These are phyloP conservation scores for Alternaria ethzedia DNA, from an alignment of 2,329 filamentous ascomycete genomes.

Conservation along the genomic window DNA sequence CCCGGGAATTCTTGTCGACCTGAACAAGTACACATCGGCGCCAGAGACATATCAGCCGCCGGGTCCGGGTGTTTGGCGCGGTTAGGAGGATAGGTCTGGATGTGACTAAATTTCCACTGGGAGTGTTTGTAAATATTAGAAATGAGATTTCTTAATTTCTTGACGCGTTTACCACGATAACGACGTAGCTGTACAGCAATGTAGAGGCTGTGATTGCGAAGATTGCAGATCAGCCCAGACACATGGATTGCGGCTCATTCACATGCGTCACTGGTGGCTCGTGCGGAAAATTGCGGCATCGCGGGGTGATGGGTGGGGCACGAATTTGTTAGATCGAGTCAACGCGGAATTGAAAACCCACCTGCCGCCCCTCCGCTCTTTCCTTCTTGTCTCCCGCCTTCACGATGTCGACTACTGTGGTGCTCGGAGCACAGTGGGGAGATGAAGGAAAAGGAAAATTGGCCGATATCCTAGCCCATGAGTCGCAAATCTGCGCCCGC, in stretches of 20 bases:
- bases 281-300: conserved; percentile 22
- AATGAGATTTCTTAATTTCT: background rate
- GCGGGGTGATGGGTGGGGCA: conserved; percentile 19
- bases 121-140: background rate
- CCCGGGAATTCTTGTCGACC: background rate
- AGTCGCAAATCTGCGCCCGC: conserved; percentile 63
- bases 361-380: conserved; percentile 21
- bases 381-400: conserved; percentile 13
- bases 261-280: conserved; percentile 19
- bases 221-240: background rate
- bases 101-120: background rate
- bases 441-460: conserved; percentile 67
- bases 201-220: background rate
- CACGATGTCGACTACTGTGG: conserved; percentile 60
- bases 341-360: conserved; percentile 21
- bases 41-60: background rate
- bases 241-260: background rate
- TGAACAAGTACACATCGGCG: background rate
- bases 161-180: background rate
- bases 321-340: background rate
- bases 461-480: conserved; percentile 62
- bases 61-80: background rate
- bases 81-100: background rate
- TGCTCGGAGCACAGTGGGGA: conserved; percentile 67
- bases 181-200: background rate